Base-by-base conservation (phyloP, 352 stramenopile species). In the Pythium oligandrum region DNA sequence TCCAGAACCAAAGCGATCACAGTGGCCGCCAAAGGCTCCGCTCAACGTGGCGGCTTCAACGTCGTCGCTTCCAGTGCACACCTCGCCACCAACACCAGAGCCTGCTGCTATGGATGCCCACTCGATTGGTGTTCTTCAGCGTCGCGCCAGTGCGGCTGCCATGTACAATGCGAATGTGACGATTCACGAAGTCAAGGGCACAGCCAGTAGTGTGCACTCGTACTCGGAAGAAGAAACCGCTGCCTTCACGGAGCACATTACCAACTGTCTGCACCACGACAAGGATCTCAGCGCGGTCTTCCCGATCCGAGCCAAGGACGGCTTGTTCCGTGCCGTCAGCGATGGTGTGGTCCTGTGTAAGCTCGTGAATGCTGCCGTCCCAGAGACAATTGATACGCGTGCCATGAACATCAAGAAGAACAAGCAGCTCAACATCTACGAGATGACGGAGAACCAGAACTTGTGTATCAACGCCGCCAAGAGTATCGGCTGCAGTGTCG, bases 391-490 rank as follows among this genome's bases (percentile, higher is more conserved):
- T 42, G 91, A 98, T 66, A 66, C 85, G 34, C 84, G 89, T 31
- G 83, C 88, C 12, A 49, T 97, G 34, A 97, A 97, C 70, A 73
- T 85, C 26, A 78, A 87, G 55, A 90, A 90, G 48, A 55, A 70
- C 35, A 88, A 90, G 68, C 48, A 83, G 35, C 63, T 94, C 32
- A 95, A 95, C 48, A 69, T 89, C 45, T 94, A 93, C 51, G 85
- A 95, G 63, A 93, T 86, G 65, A 94, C 83, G 0, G 83, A 95
- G 65, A 95, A 95, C 68, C 75, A 89, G 61, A 98, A 98, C 62
- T 56, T 98, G 57, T 95, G 83, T 50, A 96, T 98, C 59, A 97
- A 98, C 57, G 90, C 89, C 1, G 91, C 91, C 57, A 95, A 95
- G 70, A 90, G 75, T 50, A 96, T 98, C 46, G 91, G 91, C 44